phyloP scores from a whole-genome alignment of 1,284 basidiomycete species.

The Cryptococcus sp. region DNA sequence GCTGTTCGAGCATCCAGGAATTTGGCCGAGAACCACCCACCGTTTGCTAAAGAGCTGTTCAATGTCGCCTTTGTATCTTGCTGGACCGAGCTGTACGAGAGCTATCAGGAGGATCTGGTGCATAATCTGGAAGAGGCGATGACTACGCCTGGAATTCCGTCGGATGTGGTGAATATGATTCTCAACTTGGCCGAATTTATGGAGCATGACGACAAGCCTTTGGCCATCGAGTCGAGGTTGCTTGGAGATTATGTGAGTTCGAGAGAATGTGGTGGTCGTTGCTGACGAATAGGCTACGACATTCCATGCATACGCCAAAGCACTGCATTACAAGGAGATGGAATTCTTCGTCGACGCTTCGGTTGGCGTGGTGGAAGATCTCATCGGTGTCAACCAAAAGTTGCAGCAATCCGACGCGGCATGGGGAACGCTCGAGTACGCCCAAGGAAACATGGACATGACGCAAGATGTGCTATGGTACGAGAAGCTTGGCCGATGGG shows the following conservation, averaged over 20 bases:
- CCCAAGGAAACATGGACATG: constrained; percentile 56
- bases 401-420: constrained; percentile 95
- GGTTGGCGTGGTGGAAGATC: constrained; percentile 73
- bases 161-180: constrained; percentile 88
- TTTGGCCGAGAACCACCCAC: constrained; percentile 84
- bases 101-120: constrained; percentile 95
- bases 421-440: constrained; percentile 86
- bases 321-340: constrained; percentile 96
- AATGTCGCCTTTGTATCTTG: constrained; percentile 98
- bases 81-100: constrained; percentile 93
- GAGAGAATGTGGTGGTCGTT: neutral
- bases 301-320: constrained; percentile 95
- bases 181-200: constrained; percentile 98
- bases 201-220: constrained; percentile 96
- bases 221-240: constrained; percentile 89
- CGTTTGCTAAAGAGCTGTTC: constrained; percentile 90
- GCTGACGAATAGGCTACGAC: constrained; percentile 59
- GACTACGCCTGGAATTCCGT: constrained; percentile 69
- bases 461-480: constrained; percentile 67
- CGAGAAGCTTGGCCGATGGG: constrained; percentile 93
- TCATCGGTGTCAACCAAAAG: constrained; percentile 96
- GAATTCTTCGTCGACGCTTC: constrained; percentile 86
- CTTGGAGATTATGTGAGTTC: constrained; percentile 74
- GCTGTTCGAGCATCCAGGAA: constrained; percentile 93
- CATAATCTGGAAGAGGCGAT: constrained; percentile 85